phyloP scores from a whole-genome alignment of 495 filamentous ascomycete species.

The Aspergillus egyptiacus region DNA sequence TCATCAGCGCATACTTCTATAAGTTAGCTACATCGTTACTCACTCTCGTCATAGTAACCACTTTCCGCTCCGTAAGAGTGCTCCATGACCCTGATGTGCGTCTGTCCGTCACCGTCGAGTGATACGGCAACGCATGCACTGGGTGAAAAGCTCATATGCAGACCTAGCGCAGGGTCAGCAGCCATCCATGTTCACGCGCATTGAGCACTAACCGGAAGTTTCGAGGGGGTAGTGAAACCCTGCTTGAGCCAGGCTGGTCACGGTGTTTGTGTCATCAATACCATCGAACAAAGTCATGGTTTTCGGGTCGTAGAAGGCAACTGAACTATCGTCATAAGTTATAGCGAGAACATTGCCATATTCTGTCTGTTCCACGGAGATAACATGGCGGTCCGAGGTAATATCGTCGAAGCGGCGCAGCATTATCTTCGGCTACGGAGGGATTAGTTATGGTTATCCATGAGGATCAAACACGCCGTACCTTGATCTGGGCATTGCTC shows the following conservation, averaged over 20 bases:
- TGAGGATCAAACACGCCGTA: slow-evolving; percentile 13
- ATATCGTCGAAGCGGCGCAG: slow-evolving; percentile 64
- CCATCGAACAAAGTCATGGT: slow-evolving; percentile 60
- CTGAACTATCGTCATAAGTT: slow-evolving; percentile 66
- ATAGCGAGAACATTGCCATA: slow-evolving; percentile 63
- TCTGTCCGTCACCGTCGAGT: slow-evolving; percentile 58
- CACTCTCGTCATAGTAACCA: slow-evolving; percentile 40
- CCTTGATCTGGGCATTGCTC: slow-evolving; percentile 44
- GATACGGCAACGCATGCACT: slow-evolving; percentile 62
- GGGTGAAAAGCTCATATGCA: slow-evolving; percentile 67
- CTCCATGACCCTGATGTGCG: slow-evolving; percentile 59
- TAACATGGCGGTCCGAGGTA: slow-evolving; percentile 57
- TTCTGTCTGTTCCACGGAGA: slow-evolving; percentile 60
- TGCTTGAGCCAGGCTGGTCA: slow-evolving; percentile 63
- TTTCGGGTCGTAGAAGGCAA: slow-evolving; percentile 68
- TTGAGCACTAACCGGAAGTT: slow-evolving; percentile 20
- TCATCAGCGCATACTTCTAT: too few relatives aligned
- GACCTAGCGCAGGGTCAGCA: slow-evolving; percentile 36
- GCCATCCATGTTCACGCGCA: background rate
- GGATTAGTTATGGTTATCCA: slow-evolving; percentile 3
- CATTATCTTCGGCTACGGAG: slow-evolving; percentile 46
- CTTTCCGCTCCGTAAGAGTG: slow-evolving; percentile 38
- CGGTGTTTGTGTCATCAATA: slow-evolving; percentile 54
- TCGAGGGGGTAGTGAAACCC: slow-evolving; percentile 59
- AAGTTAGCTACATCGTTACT: slow-evolving; percentile 11